These are phyloP conservation scores for Porphyra umbilicalis DNA, from an alignment of 31 red algal genomes.

Conservation along the genomic window DNA sequence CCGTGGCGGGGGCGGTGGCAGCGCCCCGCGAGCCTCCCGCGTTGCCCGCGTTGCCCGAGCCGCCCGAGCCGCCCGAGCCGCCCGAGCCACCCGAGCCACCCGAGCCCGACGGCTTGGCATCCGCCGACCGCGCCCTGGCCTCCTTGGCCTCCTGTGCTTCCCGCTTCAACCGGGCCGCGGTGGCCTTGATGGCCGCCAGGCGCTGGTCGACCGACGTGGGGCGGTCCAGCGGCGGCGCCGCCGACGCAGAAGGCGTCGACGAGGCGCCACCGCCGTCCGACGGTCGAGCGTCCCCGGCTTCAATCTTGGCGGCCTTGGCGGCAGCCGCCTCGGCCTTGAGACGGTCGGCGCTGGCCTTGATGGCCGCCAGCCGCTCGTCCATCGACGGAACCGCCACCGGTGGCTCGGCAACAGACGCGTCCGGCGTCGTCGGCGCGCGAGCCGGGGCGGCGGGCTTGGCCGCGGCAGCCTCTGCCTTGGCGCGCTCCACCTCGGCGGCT, in stretches of 20 bases:
- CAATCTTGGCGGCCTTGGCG: too few relatives aligned
- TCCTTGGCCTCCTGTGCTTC: background rate
- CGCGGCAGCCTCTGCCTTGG: background rate
- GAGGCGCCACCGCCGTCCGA: too few relatives aligned
- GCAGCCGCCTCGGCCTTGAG: too few relatives aligned
- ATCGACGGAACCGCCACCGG: too few relatives aligned
- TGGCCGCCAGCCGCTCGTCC: background rate
- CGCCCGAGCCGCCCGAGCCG: background rate
- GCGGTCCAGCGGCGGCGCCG: too few relatives aligned
- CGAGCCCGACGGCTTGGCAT: background rate
- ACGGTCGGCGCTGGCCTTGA: too few relatives aligned
- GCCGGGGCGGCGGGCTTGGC: background rate
- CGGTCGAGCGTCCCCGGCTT: too few relatives aligned
- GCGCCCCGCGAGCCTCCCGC: background rate
- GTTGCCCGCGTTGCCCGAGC: background rate
- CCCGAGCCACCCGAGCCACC: background rate
- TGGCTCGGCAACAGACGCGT: background rate
- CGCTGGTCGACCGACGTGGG: background rate
- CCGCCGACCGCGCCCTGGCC: background rate
- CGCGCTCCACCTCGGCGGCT: background rate
- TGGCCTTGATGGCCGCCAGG: background rate
- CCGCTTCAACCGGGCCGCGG: background rate
- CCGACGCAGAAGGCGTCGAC: too few relatives aligned
- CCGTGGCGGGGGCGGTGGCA: too few relatives aligned
- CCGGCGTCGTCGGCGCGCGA: background rate